These are phyloP conservation scores for Leucaena leucocephala DNA, from an alignment of 306 rosid genomes.

Conservation along the genomic window DNA sequence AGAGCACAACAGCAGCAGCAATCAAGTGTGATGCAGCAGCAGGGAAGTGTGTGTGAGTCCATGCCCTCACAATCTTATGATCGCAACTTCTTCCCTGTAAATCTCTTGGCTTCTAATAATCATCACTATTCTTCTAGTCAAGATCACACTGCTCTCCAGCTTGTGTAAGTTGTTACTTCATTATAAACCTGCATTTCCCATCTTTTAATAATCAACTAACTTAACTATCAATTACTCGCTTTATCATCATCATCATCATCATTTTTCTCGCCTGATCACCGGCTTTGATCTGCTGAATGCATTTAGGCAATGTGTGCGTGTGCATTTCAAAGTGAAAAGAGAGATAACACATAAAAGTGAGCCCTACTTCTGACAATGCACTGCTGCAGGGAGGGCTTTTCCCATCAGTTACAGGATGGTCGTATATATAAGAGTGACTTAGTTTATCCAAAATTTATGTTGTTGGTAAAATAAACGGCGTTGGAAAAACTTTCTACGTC, in stretches of 20 bases:
- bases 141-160: conserved; percentile 79
- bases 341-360: background rate
- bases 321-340: background rate
- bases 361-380: background rate
- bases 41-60: conserved; percentile 52
- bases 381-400: too few relatives aligned
- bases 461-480: background rate
- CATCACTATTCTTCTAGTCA: conserved; percentile 62
- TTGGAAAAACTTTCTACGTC: too few relatives aligned
- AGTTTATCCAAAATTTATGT: background rate
- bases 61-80: conserved; percentile 59
- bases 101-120: conserved; percentile 56
- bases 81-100: conserved; percentile 60
- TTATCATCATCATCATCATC: too few relatives aligned
- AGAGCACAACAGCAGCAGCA: conserved; percentile 63
- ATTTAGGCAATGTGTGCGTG: background rate
- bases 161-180: conserved; percentile 55
- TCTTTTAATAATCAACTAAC: background rate
- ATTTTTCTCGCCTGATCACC: too few relatives aligned
- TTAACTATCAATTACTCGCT: too few relatives aligned
- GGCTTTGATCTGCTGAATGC: background rate
- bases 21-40: conserved; percentile 53
- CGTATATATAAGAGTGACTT: too few relatives aligned
- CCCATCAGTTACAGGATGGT: too few relatives aligned
- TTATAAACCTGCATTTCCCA: background rate